These are phyloP conservation scores for Sporothrix luriei DNA, from an alignment of 2,329 filamentous ascomycete species.

Conservation along the genomic window DNA sequence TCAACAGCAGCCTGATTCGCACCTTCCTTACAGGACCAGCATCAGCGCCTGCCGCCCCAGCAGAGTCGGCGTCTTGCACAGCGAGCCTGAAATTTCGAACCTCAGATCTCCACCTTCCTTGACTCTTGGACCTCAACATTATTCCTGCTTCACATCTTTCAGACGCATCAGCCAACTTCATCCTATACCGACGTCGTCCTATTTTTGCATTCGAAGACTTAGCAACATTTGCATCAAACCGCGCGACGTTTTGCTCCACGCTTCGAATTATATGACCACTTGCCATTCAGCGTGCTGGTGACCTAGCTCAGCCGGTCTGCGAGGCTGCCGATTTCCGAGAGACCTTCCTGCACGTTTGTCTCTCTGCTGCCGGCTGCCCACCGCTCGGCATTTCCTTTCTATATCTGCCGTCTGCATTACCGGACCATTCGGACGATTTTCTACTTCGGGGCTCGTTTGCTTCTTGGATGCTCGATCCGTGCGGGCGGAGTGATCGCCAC, in stretches of 20 bases:
- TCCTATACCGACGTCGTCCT: not conserved
- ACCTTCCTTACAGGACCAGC: slow-evolving; percentile 3
- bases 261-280: not conserved
- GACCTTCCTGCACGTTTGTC: slow-evolving; percentile 30
- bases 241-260: not conserved
- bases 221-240: not conserved
- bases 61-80: slow-evolving; percentile 11
- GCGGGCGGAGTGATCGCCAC: slow-evolving; percentile 28
- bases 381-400: not conserved
- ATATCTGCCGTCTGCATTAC: not conserved
- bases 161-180: not conserved
- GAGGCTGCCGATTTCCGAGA: slow-evolving; percentile 25
- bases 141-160: not conserved
- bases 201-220: not conserved
- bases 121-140: slow-evolving; percentile 7
- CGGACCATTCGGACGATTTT: not conserved
- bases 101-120: slow-evolving; percentile 24
- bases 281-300: not conserved
- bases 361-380: slow-evolving; percentile 19
- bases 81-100: slow-evolving; percentile 30
- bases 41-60: slow-evolving; percentile 7
- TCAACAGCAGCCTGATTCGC: slow-evolving; percentile 16
- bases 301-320: not conserved
- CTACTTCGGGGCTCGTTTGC: not conserved
- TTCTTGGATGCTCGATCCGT: slow-evolving; percentile 30